Evolutionary conservation across 805 yeast species (phyloP).

Genomic region (Candida incommunis): DNA sequence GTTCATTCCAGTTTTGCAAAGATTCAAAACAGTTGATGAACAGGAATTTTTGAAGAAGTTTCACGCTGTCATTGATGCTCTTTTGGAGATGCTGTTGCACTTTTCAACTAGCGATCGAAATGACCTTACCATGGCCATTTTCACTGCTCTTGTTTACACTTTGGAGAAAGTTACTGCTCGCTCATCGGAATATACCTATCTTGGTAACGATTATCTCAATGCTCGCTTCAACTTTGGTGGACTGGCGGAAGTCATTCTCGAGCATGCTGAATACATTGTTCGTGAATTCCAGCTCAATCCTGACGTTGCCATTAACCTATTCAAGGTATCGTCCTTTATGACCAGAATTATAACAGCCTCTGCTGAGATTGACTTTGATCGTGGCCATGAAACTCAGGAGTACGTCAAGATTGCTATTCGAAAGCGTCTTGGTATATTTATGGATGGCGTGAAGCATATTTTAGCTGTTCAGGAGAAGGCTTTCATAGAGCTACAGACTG

Average conservation of each 20-base stretch:
- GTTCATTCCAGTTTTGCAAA: slow-evolving; percentile 32
- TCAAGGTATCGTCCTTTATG: slow-evolving; percentile 9
- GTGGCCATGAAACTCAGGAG: slow-evolving; percentile 8
- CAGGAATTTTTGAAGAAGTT: slow-evolving; percentile 35
- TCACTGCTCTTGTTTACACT: slow-evolving; percentile 14
- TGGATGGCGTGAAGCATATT: slow-evolving; percentile 7
- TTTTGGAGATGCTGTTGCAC: slow-evolving; percentile 27
- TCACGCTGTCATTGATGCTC: slow-evolving; percentile 15
- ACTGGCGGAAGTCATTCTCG: slow-evolving; percentile 29
- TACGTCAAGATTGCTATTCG: slow-evolving; percentile 5
- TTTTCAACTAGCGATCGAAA: slow-evolving; percentile 6
- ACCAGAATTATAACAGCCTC: slow-evolving; percentile 9
- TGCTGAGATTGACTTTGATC: slow-evolving; percentile 9
- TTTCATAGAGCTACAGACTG: slow-evolving; percentile 28
- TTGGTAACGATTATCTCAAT: slow-evolving; percentile 13
- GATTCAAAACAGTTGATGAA: slow-evolving; percentile 40
- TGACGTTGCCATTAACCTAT: slow-evolving; percentile 6
- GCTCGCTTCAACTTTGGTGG: slow-evolving; percentile 26
- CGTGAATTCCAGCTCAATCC: slow-evolving; percentile 4
- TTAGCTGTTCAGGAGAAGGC: slow-evolving; percentile 4
- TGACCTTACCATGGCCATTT: slow-evolving; percentile 6
- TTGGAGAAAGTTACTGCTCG: slow-evolving; percentile 13
- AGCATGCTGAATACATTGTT: slow-evolving; percentile 5
- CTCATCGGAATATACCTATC: slow-evolving; percentile 7
- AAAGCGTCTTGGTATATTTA: slow-evolving; percentile 7